Conservation (phyloP, 1,139 yeast genomes). For the Candida labiduridarum region DNA sequence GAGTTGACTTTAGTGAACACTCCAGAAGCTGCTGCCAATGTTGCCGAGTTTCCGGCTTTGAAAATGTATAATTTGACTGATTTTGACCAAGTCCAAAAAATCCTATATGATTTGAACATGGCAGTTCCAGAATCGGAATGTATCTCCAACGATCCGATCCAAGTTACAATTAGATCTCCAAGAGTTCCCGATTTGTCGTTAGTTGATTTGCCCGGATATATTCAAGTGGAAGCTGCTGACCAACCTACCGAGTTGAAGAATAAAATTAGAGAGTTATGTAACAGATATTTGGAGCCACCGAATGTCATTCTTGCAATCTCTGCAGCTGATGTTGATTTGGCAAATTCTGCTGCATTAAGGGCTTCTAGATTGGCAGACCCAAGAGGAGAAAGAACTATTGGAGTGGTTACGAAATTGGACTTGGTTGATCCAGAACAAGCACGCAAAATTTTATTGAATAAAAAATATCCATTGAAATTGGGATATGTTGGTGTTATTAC, state of each 20-base stretch:
- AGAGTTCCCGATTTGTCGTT: slow-evolving; percentile 90
- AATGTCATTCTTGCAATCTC: slow-evolving; percentile 94
- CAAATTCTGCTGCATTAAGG: slow-evolving; percentile 90
- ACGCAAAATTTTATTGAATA: slow-evolving; percentile 66
- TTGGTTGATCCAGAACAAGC: slow-evolving; percentile 81
- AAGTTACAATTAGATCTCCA: slow-evolving; percentile 87
- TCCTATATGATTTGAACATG: slow-evolving; percentile 82
- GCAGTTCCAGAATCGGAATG: slow-evolving; percentile 88
- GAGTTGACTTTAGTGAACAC: slow-evolving; percentile 90
- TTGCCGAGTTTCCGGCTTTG: slow-evolving; percentile 92
- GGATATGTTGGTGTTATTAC: slow-evolving; percentile 98
- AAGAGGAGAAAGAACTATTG: slow-evolving; percentile 90
- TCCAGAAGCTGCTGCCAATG: slow-evolving; percentile 78
- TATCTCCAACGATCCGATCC: slow-evolving; percentile 89
- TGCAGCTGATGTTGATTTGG: slow-evolving; percentile 97
- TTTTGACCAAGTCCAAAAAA: slow-evolving; percentile 83
- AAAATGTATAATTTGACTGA: slow-evolving; percentile 81
- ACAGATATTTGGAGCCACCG: slow-evolving; percentile 84
- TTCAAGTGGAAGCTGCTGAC: slow-evolving; percentile 95
- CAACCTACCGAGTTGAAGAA: slow-evolving; percentile 85
- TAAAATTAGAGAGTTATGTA: slow-evolving; percentile 78
- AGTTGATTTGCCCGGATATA: slow-evolving; percentile 96
- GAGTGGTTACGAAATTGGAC: slow-evolving; percentile 93
- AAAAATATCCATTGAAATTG: slow-evolving; percentile 86
- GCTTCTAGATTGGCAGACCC: slow-evolving; percentile 96